Percentiles rank a stretch among this genome's conserved stretches.
phyloP scores from a whole-genome alignment of 2,329 filamentous ascomycete species.

The Penicillium frequentans region DNA sequence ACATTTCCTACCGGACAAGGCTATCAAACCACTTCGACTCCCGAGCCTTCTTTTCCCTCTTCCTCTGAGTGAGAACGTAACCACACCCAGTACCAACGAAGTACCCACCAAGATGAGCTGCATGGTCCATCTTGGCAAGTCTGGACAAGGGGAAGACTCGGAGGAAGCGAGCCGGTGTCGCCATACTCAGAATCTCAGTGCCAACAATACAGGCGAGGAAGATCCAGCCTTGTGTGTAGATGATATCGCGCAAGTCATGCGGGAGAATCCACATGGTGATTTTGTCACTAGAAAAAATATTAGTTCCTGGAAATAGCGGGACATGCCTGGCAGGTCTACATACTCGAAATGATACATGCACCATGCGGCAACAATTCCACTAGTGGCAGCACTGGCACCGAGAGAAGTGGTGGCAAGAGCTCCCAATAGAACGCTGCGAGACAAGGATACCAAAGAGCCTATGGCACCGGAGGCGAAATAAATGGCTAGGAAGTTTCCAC shows the following conservation, averaged over 20 bases:
- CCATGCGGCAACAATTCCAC: slow-evolving; percentile 51
- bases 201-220: slow-evolving; percentile 38
- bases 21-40: slow-evolving; percentile 17
- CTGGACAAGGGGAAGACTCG: slow-evolving; percentile 24
- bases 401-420: slow-evolving; percentile 49
- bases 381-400: slow-evolving; percentile 53
- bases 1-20: neutral
- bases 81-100: slow-evolving; percentile 28
- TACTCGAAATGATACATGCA: slow-evolving; percentile 51
- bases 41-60: slow-evolving; percentile 6
- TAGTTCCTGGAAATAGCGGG: neutral
- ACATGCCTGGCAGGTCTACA: slow-evolving; percentile 5
- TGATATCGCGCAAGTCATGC: slow-evolving; percentile 36
- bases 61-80: neutral
- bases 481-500: slow-evolving; percentile 56
- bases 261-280: slow-evolving; percentile 45
- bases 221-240: slow-evolving; percentile 43
- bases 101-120: slow-evolving; percentile 46
- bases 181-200: slow-evolving; percentile 37
- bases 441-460: slow-evolving; percentile 49
- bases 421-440: slow-evolving; percentile 44
- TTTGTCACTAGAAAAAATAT: slow-evolving; percentile 33
- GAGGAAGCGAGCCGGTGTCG: slow-evolving; percentile 24
- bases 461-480: slow-evolving; percentile 51
- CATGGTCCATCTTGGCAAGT: slow-evolving; percentile 39